These are phyloP conservation scores for Jaapia argillacea DNA, from an alignment of 768 basidiomycete genomes.

Conservation along the genomic window DNA sequence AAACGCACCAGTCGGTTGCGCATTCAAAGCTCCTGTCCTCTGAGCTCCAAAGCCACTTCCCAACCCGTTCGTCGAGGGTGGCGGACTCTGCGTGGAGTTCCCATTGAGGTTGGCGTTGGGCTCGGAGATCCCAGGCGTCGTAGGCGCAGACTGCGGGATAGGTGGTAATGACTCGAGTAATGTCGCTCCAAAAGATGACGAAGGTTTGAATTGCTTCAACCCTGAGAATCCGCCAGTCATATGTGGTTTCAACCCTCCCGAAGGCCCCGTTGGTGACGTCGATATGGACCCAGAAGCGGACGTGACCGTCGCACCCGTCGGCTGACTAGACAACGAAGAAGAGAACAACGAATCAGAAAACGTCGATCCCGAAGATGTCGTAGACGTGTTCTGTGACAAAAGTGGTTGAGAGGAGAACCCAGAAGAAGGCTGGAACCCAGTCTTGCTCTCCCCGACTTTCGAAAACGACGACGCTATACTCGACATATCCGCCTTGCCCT, in stretches of 20 bases:
- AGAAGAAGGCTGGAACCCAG: background rate
- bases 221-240: conserved; percentile 39
- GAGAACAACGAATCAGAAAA: conserved; percentile 40
- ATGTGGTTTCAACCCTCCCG: conserved; percentile 29
- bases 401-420: conserved; percentile 7
- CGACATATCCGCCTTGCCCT: conserved; percentile 27
- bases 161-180: conserved; percentile 49
- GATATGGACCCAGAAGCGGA: conserved; percentile 23
- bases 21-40: conserved; percentile 14
- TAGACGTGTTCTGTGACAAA: conserved; percentile 12
- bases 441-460: conserved; percentile 19
- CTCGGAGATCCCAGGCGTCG: conserved; percentile 41
- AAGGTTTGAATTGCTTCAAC: conserved; percentile 46
- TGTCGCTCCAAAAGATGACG: conserved; percentile 40
- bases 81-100: background rate
- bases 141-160: conserved; percentile 48
- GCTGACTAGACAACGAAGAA: conserved; percentile 37
- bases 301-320: conserved; percentile 33
- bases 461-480: conserved; percentile 69
- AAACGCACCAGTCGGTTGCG: conserved; percentile 48
- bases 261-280: conserved; percentile 11
- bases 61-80: background rate
- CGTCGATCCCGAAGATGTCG: conserved; percentile 30
- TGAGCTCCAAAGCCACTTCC: conserved; percentile 3
- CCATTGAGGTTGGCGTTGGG: conserved; percentile 4